Evolutionary conservation across 2,329 filamentous ascomycete species (phyloP), one percentile per base, ranked within the genome.

Genomic region (Hortaea werneckii): DNA sequence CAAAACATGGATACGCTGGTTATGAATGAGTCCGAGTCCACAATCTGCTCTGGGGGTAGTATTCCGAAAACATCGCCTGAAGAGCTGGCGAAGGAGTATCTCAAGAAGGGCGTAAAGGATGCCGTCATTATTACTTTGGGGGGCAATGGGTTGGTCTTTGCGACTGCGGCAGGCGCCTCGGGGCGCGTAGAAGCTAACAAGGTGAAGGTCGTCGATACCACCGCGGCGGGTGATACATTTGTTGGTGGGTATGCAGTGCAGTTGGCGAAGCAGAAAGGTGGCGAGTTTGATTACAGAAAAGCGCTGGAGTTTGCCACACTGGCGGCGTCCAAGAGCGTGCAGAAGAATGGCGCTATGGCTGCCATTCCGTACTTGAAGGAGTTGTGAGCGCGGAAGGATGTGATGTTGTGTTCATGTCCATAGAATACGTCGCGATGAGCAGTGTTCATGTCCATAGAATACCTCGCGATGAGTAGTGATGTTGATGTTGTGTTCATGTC

Each of bases 201-300:
- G 65, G 83, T 87, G 12, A 68, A 76, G 46, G 90, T 96, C 1
- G 79, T 95, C 4, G 90, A 96, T 64, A 96, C 90, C 1, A 96
- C 90, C 6, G 90, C 85, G 1, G 92, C 92, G 5, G 90, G 90
- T 0, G 90, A 96, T 64, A 95, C 90, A 0, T 95, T 95, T 67
- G 86, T 94, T 5, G 90, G 92, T 1, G 84, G 80, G 20, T 94
- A 95, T 63, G 85, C 87, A 2, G 78, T 92, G 27, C 78, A 80
- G 47, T 76, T 83, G 29, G 85, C 86, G 35, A 73, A 69, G 48
- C 63, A 66, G 48, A 65, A 65, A 27, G 62, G 69, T 9, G 61
- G 69, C 12, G 61, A 60, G 5, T 71, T 72, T 41, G 66, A 71
- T 29, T 66, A 84, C 39, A 76, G 76, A 48, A 69, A 72, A 1